Evolutionary conservation across 768 basidiomycete species (phyloP), one percentile per base, ranked within the genome.

Genomic region (Suillus discolor): DNA sequence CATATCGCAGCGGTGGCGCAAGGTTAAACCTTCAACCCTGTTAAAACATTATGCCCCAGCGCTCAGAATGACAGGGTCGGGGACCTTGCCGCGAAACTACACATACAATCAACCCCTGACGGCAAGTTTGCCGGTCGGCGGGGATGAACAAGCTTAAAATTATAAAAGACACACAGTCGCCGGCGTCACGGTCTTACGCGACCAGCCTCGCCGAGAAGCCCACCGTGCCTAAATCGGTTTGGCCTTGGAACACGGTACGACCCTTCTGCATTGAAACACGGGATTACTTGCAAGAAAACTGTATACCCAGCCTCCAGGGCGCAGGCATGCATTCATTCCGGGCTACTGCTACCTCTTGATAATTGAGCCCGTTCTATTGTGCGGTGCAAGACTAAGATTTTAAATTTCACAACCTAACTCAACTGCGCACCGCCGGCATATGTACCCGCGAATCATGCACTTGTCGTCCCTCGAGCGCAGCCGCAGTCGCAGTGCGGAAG

Each of bases 101-200:
- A 9, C 11, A 55, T 55, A 13, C 13, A 55, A 38, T 36, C 12
- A 18, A 38, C 34, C 54, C 54, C 12, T 12, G 54, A 13, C 3
- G 23, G n/a, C n/a, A 18, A 28, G 28, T 54, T 28, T 28, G 31
- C 54, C 28, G 53, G 54, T 55, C 54, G 28, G 54, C 54, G 54
- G 54, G 54, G 31, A 55, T 55, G 31, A 34, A 20, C 54, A 34
- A 55, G 54, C 54, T 55, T 55, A 55, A 34, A 55, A n/a, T 55
- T 55, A n/a, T 55, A 34, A 55, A 55, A 11, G 11, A 34, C 54
- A 34, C 54, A 34, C 34, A 7, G 31, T 55, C 18, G 31, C 31
- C 31, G 7, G 28, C 28, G 18, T 53, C 18, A 34, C 4, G 4
- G 31, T 12, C 0, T 34, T 34, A 20, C 31, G 2, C 6, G 54